Base-by-base conservation (phyloP, 2,329 filamentous ascomycete genomes). In the Apiospora marii region DNA sequence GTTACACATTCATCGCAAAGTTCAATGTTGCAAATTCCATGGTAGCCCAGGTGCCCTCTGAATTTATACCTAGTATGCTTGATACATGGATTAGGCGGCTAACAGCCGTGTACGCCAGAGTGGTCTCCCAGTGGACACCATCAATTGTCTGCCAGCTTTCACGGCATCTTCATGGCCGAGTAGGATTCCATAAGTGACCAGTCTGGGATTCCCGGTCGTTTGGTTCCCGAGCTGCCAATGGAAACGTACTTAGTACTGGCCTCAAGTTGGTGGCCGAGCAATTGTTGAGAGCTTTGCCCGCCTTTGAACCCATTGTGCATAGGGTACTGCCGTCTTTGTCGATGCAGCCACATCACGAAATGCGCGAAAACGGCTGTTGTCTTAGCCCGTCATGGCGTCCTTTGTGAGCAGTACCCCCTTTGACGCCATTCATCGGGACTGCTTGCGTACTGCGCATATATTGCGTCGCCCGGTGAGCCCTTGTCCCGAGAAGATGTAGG, bases 361-460 rank as follows among this genome's bases (percentile, higher is more conserved):
- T 41, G 30, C 14, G 30, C 34, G 58, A 41, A 41, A 64, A 3
- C 34, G 58, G 58, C n/a, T n/a, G n/a, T 34, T 61, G 53, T 37
- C 58, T n/a, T 64, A 22, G 58, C n/a, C 58, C 58, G 58, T 1
- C 14, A 64, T 64, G 58, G 34, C 58, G 12, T 41, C 34, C 58
- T 64, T 64, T 64, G 34, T 64, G 58, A 61, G 58, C 58, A 61
- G 30, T 16, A 4, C 16, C 58, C 19, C 58, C 58, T 64, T 64
- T 64, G 58, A 64, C 10, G 34, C 34, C 58, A 4, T 37, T 3
- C 10, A 13, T 19, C 34, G 53, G 53, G 30, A 37, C 53, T 37
- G 53, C 53, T 37, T 61, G 16, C 14, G 53, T 19, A 22, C 37
- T 12, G 19, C 30, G 30, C 30, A 14, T 64, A 41, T 41, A 64